phyloP scores from a whole-genome alignment of 306 rosid species.

The Begonia masoniana region DNA sequence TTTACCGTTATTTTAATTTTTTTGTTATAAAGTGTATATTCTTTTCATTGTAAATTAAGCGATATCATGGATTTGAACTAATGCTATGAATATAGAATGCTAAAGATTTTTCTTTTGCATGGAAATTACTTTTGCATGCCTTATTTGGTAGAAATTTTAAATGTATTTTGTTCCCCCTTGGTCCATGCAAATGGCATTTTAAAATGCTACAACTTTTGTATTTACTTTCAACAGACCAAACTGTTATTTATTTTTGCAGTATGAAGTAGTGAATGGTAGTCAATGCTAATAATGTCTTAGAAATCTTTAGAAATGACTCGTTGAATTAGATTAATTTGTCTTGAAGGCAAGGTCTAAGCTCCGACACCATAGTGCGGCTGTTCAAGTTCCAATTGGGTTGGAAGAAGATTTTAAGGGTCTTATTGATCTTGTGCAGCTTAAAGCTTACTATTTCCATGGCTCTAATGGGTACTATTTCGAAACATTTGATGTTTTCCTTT shows the following conservation, averaged over 20 bases:
- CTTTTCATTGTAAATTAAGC: too few relatives aligned
- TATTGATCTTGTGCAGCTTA: slow-evolving; percentile 76
- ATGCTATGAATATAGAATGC: too few relatives aligned
- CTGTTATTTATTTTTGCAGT: neutral
- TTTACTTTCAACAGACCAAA: neutral
- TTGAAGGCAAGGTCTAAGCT: slow-evolving; percentile 90
- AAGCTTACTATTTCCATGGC: slow-evolving; percentile 81
- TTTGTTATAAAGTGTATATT: too few relatives aligned
- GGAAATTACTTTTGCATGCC: too few relatives aligned
- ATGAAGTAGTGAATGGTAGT: neutral
- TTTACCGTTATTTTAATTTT: too few relatives aligned
- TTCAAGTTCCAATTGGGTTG: slow-evolving; percentile 94
- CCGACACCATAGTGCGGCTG: slow-evolving; percentile 91
- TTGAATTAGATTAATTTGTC: slow-evolving; percentile 18
- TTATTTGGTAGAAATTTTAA: too few relatives aligned
- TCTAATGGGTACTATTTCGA: slow-evolving; percentile 58
- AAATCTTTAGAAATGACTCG: neutral
- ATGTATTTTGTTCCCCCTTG: too few relatives aligned
- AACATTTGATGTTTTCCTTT: slow-evolving; percentile 2
- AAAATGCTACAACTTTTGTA: too few relatives aligned
- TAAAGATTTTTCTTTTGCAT: too few relatives aligned
- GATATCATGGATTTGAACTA: too few relatives aligned
- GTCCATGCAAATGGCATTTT: too few relatives aligned
- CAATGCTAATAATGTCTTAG: neutral
- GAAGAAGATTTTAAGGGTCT: slow-evolving; percentile 93